Base-by-base conservation (phyloP, 148 eudicot species). In the Amaranthus hypochondriacus region DNA sequence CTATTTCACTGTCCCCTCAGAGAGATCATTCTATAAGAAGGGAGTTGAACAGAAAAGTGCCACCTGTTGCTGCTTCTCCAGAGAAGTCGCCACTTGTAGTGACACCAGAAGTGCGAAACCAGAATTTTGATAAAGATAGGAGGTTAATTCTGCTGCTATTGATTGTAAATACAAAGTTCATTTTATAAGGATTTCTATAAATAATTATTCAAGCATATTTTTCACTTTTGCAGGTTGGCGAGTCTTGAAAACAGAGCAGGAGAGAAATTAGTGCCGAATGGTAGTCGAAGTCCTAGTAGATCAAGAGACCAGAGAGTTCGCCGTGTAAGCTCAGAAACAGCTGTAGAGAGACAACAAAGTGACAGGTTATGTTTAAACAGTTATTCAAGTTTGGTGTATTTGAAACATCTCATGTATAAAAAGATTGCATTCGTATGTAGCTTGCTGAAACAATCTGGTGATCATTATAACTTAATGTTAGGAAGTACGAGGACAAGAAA, bases 1-100 rank as follows among this genome's bases (percentile, higher is more conserved):
- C 84, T 59, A 80, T 81, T 76, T 81, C 88, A 70, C 78, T 85
- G 80, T 88, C 93, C 61, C 89, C 96, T 4, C 90, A 87, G 78
- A 87, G 90, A 84, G 96, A 86, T 57, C 21, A 79, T 58, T 75
- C 76, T 51, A 81, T 62, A 39, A 75, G 71, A 68, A 77, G 70
- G 56, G 77, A 65, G 61, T 73, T 79, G 43, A 79, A 67, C 61
- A 77, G 80, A 72, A 84, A 78, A 66, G 75, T 65, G 59, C 70
- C 73, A 67, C 77, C 84, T 39, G 71, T 81, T 52, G 86, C 95
- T 11, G 87, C 90, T 78, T 81, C 88, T 8, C 81, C 84, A 13
- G 55, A 76, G 42, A 84, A 77, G 72, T 84, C 89, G 56, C 81
- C 76, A n/a, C 60, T 52, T 59, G 73, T 61, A 46, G 84, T 60